Evolutionary conservation across 2,329 filamentous ascomycete species (phyloP).

Genomic region (Xylaria polymorpha): DNA sequence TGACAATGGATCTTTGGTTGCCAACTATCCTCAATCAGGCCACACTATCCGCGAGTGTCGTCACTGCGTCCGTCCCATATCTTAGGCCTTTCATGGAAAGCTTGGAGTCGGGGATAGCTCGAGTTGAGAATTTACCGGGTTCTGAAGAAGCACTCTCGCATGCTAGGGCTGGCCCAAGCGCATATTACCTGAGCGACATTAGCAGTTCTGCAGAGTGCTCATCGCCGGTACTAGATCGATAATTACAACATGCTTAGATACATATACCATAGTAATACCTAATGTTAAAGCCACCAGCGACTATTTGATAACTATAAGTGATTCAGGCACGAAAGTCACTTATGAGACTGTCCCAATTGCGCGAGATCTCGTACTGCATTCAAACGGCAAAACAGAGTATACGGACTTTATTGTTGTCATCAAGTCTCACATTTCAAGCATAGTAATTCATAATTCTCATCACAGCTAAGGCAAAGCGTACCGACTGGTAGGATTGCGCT

Average conservation of each 20-base stretch:
- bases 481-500: not conserved
- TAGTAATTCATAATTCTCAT: not conserved
- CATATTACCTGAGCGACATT: constrained; percentile 33
- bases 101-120: constrained; percentile 36
- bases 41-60: constrained; percentile 30
- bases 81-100: constrained; percentile 41
- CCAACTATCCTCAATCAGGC: constrained; percentile 38
- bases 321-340: constrained; percentile 1
- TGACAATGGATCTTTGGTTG: constrained; percentile 32
- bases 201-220: constrained; percentile 33
- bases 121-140: constrained; percentile 36
- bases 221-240: constrained; percentile 25
- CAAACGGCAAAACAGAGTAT: not conserved
- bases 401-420: not conserved
- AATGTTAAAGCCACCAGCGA: constrained; percentile 11
- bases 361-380: constrained; percentile 7
- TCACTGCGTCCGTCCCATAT: constrained; percentile 39
- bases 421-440: too few species aligned
- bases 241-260: constrained; percentile 1
- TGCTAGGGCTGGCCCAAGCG: constrained; percentile 18
- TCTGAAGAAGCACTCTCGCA: constrained; percentile 33
- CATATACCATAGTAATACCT: constrained; percentile 15
- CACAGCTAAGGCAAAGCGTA: not conserved
- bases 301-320: not conserved
- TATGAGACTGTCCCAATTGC: constrained; percentile 4